Conservation (phyloP, 1,284 basidiomycete genomes). For the Ustilago sp. region DNA sequence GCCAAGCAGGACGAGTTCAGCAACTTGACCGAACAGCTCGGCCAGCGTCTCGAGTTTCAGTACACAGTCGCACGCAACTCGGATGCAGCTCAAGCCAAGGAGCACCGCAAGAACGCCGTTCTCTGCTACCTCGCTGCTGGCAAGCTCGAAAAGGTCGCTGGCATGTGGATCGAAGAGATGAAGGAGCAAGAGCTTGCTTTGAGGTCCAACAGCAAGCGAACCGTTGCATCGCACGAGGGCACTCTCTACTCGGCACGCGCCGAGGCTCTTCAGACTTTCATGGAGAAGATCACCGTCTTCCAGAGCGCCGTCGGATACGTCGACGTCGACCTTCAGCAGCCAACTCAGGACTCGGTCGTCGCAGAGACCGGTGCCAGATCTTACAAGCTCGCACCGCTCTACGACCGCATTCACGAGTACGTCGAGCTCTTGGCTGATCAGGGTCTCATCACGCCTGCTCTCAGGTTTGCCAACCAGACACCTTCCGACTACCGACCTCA, state of each 20-base stretch:
- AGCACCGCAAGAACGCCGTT: constrained; percentile 87
- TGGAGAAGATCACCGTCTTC: constrained; percentile 97
- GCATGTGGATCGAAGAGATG: constrained; percentile 93
- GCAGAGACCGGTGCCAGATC: constrained; percentile 75
- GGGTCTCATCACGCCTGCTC: constrained; percentile 85
- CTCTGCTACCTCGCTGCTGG: constrained; percentile 88
- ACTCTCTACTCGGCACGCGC: constrained; percentile 83
- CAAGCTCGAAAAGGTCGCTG: constrained; percentile 86
- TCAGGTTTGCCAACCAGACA: constrained; percentile 82
- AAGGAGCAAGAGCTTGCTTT: constrained; percentile 79
- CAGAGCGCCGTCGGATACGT: constrained; percentile 87
- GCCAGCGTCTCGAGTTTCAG: constrained; percentile 87
- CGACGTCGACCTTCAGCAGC: constrained; percentile 79
- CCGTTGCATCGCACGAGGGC: constrained; percentile 36
- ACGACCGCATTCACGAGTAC: constrained; percentile 95
- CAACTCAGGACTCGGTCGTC: constrained; percentile 71
- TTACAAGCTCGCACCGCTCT: constrained; percentile 86
- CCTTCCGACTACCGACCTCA: constrained; percentile 79
- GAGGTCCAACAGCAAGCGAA: constrained; percentile 28
- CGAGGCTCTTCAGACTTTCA: constrained; percentile 88
- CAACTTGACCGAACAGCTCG: constrained; percentile 88
- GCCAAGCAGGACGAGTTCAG: constrained; percentile 87
- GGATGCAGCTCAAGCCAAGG: constrained; percentile 71
- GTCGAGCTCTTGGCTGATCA: constrained; percentile 91
- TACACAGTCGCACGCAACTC: constrained; percentile 72